Evolutionary conservation across 177 flowering plant species (phyloP).

Genomic region (Vitis hybrid): DNA sequence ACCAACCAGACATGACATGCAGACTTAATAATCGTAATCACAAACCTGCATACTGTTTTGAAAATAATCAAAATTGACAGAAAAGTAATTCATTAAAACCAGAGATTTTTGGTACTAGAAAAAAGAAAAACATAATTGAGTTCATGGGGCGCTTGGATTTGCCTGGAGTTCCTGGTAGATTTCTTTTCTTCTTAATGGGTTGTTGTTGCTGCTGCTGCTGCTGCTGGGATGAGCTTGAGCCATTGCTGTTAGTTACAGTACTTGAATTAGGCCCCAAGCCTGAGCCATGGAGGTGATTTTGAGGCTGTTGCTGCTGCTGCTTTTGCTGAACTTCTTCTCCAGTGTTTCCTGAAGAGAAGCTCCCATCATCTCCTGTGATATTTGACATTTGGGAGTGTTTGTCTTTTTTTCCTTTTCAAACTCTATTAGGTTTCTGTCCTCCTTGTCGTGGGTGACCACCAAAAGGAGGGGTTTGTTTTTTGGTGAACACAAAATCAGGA

Average conservation of each 20-base stretch:
- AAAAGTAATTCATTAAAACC: too few relatives aligned
- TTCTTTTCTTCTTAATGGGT: slow-evolving; percentile 59
- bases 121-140: background rate
- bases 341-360: slow-evolving; percentile 60
- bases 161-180: slow-evolving; percentile 80
- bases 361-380: slow-evolving; percentile 58
- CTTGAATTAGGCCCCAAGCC: slow-evolving; percentile 7
- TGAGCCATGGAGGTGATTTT: slow-evolving; percentile 27
- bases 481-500: slow-evolving; percentile 36
- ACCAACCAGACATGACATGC: too few relatives aligned
- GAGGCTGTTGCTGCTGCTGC: slow-evolving; percentile 21
- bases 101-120: too few relatives aligned
- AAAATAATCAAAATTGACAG: too few relatives aligned
- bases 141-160: slow-evolving; percentile 3
- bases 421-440: slow-evolving; percentile 11
- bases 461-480: slow-evolving; percentile 22
- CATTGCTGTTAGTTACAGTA: slow-evolving; percentile 37
- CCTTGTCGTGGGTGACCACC: background rate
- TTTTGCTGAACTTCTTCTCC: slow-evolving; percentile 45
- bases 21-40: too few relatives aligned
- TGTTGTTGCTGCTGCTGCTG: slow-evolving; percentile 25
- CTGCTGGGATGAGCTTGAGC: slow-evolving; percentile 22
- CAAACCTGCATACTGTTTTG: too few relatives aligned
- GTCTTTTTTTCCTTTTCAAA: background rate
- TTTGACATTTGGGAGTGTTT: slow-evolving; percentile 46